Percentiles rank a stretch among this genome's conserved stretches.
Conservation (phyloP, 169 alveolate genomes). For the Eimeria zaria region DNA sequence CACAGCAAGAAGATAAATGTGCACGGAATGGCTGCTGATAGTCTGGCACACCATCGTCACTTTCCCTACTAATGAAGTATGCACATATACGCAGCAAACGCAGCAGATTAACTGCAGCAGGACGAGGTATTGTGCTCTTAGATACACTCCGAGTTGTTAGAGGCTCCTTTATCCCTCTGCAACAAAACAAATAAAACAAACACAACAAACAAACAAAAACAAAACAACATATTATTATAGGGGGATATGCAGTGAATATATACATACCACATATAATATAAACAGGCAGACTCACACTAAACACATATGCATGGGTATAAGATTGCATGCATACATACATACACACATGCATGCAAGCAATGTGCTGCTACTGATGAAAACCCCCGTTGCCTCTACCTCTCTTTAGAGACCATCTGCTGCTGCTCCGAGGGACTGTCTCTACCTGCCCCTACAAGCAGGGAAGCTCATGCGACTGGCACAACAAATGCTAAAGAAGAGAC, state of each 20-base stretch:
- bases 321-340: too few relatives aligned
- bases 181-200: neutral
- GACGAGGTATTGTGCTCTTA: constrained; percentile 69
- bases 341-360: neutral
- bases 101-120: constrained; percentile 87
- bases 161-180: constrained; percentile 34
- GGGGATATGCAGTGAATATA: too few relatives aligned
- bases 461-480: too few relatives aligned
- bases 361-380: neutral
- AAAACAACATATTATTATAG: too few relatives aligned
- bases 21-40: constrained; percentile 89
- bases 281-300: neutral
- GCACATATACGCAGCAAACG: constrained; percentile 91
- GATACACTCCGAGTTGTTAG: neutral
- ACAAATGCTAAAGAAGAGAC: too few relatives aligned
- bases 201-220: neutral
- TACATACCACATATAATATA: neutral
- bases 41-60: constrained; percentile 89
- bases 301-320: too few relatives aligned
- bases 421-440: neutral
- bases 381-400: too few relatives aligned
- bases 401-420: neutral
- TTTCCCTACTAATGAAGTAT: constrained; percentile 90
- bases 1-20: neutral
- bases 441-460: too few relatives aligned